Evolutionary conservation across 768 basidiomycete species (phyloP).

Genomic region (Cubamyces lactineus): DNA sequence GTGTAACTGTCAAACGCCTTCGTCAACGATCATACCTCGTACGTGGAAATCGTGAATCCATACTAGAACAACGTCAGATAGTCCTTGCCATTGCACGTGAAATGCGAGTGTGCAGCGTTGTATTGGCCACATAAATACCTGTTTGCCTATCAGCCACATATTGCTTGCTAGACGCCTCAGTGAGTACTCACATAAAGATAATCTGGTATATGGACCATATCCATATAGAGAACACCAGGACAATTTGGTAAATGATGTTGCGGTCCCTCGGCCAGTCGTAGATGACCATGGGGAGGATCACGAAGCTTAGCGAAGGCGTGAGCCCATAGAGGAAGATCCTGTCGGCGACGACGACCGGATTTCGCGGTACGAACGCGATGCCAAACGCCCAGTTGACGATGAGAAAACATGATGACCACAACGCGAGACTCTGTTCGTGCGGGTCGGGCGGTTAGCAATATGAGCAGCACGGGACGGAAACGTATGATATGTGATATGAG

Average conservation of each 20-base stretch:
- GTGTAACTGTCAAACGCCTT: slow-evolving; percentile 41
- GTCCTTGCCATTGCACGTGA: slow-evolving; percentile 49
- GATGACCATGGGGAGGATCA: slow-evolving; percentile 64
- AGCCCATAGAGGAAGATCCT: slow-evolving; percentile 64
- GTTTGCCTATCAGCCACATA: not conserved
- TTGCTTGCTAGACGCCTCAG: too few relatives aligned
- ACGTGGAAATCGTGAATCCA: not conserved
- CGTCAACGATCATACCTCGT: slow-evolving; percentile 8
- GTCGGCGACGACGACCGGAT: slow-evolving; percentile 51
- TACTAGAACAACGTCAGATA: slow-evolving; percentile 44
- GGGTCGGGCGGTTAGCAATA: not conserved
- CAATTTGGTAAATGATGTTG: slow-evolving; percentile 60
- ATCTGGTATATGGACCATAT: slow-evolving; percentile 65
- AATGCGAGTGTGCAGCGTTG: slow-evolving; percentile 30
- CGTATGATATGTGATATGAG: not conserved
- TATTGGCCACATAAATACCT: slow-evolving; percentile 51
- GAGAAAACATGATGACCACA: slow-evolving; percentile 67
- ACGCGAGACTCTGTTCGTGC: slow-evolving; percentile 48
- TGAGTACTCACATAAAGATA: slow-evolving; percentile 45
- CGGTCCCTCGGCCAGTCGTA: slow-evolving; percentile 74
- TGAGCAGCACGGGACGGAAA: not conserved
- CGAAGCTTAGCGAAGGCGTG: slow-evolving; percentile 62
- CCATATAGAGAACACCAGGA: slow-evolving; percentile 63
- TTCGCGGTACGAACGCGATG: slow-evolving; percentile 49
- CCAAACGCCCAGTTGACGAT: slow-evolving; percentile 72